Evolutionary conservation across 179 eudicot species (phyloP).

Genomic region (Camellia oleifera): DNA sequence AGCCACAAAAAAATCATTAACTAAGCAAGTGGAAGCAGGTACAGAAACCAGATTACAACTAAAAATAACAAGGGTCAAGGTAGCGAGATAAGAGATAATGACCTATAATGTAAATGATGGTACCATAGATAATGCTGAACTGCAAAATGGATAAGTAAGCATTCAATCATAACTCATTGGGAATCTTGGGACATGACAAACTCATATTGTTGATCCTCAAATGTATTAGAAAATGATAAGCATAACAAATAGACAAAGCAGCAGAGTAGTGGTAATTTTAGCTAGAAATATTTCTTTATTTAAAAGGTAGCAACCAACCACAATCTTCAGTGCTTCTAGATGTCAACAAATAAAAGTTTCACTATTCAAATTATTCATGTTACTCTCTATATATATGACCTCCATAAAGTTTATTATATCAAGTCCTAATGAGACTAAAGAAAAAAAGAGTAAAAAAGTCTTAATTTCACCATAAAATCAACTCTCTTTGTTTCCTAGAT

Average conservation of each 20-base stretch:
- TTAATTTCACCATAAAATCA: neutral
- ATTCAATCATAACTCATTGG: neutral
- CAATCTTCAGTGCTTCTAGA: neutral
- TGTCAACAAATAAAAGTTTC: neutral
- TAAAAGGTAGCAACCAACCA: neutral
- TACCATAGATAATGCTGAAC: neutral
- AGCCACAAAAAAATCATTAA: neutral
- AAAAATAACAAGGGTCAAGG: neutral
- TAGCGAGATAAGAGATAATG: neutral
- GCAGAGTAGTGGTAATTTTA: neutral
- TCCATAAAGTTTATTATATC: neutral
- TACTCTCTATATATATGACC: neutral
- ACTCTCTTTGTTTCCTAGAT: neutral
- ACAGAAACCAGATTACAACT: neutral
- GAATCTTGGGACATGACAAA: neutral
- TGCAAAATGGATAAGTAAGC: neutral
- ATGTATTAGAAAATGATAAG: neutral
- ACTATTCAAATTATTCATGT: neutral
- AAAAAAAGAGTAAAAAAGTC: neutral
- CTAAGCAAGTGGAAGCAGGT: neutral
- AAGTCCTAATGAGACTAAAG: neutral
- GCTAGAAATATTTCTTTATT: neutral
- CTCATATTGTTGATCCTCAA: neutral
- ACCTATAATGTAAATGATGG: neutral
- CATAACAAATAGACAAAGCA: neutral